Evolutionary conservation across 148 eudicot species (phyloP).

Genomic region (Hydrangea macrophylla): DNA sequence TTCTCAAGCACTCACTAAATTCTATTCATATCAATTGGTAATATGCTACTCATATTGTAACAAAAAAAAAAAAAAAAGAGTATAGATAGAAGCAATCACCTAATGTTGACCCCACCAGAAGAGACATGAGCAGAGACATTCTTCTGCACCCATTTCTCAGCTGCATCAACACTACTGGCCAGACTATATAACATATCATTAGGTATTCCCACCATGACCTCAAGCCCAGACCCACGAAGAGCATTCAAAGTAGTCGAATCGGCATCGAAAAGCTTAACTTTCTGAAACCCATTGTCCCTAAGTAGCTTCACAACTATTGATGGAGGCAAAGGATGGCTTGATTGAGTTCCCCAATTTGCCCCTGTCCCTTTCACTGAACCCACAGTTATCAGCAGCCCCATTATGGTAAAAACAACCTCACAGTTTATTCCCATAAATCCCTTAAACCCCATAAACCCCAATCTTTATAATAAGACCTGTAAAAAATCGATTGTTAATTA

Average conservation of each 20-base stretch:
- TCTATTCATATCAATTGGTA: too few relatives aligned
- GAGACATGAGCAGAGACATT: constrained; percentile 63
- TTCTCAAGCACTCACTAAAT: too few relatives aligned
- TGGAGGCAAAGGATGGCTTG: constrained; percentile 55
- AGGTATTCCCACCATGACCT: constrained; percentile 84
- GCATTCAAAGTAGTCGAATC: constrained; percentile 48
- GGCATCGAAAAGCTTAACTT: constrained; percentile 76
- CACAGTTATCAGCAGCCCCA: constrained; percentile 17
- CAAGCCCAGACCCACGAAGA: constrained; percentile 58
- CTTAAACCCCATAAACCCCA: neutral
- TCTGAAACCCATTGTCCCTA: constrained; percentile 64
- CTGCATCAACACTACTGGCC: constrained; percentile 51
- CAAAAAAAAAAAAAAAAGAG: too few relatives aligned
- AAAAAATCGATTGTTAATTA: neutral
- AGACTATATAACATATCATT: constrained; percentile 62
- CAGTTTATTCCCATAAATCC: neutral
- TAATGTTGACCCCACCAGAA: constrained; percentile 59
- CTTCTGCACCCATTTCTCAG: constrained; percentile 73
- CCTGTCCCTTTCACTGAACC: constrained; percentile 50
- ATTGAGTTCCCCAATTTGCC: constrained; percentile 80
- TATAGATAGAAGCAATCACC: constrained; percentile 20
- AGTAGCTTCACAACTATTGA: constrained; percentile 54
- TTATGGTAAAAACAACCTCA: neutral
- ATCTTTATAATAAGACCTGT: neutral
- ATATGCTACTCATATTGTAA: too few relatives aligned